Conservation (phyloP, 2,329 filamentous ascomycete species). For the Cladophialophora bantiana region DNA sequence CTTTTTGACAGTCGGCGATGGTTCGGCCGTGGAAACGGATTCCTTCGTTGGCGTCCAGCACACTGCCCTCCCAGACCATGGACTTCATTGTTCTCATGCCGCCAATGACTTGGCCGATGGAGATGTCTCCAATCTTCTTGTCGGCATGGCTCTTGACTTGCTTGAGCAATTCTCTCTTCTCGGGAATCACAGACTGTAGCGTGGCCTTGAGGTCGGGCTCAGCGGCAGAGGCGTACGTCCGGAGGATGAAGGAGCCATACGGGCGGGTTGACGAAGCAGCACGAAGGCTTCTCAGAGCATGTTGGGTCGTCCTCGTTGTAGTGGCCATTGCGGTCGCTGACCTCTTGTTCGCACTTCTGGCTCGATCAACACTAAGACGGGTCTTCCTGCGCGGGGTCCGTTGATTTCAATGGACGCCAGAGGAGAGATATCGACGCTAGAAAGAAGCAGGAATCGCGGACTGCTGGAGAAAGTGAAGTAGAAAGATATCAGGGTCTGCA, state of each 20-base stretch:
- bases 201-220: constrained; percentile 91
- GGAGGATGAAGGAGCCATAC: constrained; percentile 40
- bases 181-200: constrained; percentile 82
- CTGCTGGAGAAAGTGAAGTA: not conserved
- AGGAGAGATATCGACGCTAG: not conserved
- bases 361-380: constrained; percentile 3
- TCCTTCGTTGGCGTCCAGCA: constrained; percentile 94
- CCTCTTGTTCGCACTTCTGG: not conserved
- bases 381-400: constrained; percentile 1
- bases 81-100: constrained; percentile 98
- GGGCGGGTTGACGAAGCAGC: constrained; percentile 27
- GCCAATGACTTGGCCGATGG: constrained; percentile 90
- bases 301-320: constrained; percentile 36
- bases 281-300: constrained; percentile 37
- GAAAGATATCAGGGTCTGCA: not conserved
- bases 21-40: constrained; percentile 98
- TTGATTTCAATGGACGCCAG: constrained; percentile 1
- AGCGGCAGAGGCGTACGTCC: constrained; percentile 74
- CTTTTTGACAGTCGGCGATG: constrained; percentile 96
- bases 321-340: constrained; percentile 30
- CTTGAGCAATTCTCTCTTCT: constrained; percentile 90
- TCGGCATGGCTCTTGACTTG: constrained; percentile 85
- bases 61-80: constrained; percentile 98
- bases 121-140: constrained; percentile 88
- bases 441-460: not conserved